These are phyloP conservation scores for Penstemon barbatus DNA, from an alignment of 257 asterid genomes.

Conservation along the genomic window DNA sequence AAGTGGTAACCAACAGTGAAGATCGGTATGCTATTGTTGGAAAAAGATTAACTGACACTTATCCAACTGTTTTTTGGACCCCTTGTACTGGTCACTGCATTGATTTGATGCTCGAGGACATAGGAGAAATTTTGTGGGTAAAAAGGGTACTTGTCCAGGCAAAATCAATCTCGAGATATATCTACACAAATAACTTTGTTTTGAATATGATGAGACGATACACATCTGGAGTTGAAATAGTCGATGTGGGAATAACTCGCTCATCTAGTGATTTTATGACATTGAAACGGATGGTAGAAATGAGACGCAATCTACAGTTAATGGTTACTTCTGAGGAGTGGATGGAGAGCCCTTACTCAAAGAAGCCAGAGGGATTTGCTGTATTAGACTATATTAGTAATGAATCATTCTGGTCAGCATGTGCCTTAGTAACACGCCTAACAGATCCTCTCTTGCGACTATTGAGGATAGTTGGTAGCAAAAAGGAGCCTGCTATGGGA, in stretches of 20 bases:
- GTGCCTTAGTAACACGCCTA: conserved; percentile 48
- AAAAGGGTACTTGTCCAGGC: conserved; percentile 64
- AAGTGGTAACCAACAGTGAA: conserved; percentile 71
- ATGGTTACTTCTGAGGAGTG: conserved; percentile 93
- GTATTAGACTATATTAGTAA: conserved; percentile 49
- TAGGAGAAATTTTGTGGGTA: conserved; percentile 55
- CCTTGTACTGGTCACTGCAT: conserved; percentile 85
- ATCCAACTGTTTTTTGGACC: conserved; percentile 80
- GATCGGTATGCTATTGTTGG: conserved; percentile 76
- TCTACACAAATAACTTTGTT: conserved; percentile 53
- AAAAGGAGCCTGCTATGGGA: conserved; percentile 80
- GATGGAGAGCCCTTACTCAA: conserved; percentile 74
- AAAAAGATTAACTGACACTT: conserved; percentile 62
- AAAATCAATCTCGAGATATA: conserved; percentile 69
- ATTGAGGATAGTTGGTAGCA: conserved; percentile 68
- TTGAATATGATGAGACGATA: conserved; percentile 80
- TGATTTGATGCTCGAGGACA: conserved; percentile 80
- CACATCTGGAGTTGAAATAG: conserved; percentile 82
- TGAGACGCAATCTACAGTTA: conserved; percentile 67
- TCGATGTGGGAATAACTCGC: conserved; percentile 60
- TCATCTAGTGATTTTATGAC: conserved; percentile 69
- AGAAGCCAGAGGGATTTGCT: conserved; percentile 59
- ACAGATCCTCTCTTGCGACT: conserved; percentile 75
- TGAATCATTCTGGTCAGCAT: conserved; percentile 81
- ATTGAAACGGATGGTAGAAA: conserved; percentile 64